Evolutionary conservation across 257 asterid species (phyloP).

Genomic region (Solanum pimpinellifolium): DNA sequence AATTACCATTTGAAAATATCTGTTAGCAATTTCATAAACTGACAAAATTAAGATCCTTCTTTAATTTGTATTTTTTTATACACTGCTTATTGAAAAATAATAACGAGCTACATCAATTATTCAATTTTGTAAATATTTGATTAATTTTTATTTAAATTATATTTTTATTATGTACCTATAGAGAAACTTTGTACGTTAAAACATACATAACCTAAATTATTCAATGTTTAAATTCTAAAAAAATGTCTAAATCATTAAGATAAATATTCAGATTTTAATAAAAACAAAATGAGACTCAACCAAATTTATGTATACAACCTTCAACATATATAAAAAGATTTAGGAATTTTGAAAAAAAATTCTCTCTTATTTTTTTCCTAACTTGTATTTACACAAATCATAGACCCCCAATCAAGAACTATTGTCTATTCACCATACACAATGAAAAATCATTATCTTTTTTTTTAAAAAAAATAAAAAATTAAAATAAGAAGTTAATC

Average conservation of each 20-base stretch:
- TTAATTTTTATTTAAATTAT: no score
- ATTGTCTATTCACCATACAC: not conserved
- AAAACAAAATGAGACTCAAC: not conserved
- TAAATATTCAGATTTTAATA: no score
- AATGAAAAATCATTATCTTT: not conserved
- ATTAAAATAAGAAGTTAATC: no score
- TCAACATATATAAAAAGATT: not conserved
- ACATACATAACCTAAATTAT: not conserved
- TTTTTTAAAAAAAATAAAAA: no score
- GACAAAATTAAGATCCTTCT: not conserved
- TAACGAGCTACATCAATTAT: not conserved
- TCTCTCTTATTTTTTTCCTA: not conserved
- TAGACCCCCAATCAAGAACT: not conserved
- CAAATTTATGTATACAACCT: not conserved
- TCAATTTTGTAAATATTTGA: no score
- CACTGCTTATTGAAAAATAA: not conserved
- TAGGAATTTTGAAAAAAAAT: not conserved
- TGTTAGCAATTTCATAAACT: not conserved
- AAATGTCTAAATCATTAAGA: not conserved
- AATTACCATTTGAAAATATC: no score
- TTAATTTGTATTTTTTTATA: no score
- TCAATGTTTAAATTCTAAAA: no score
- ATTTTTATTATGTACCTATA: no score
- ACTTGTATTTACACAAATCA: not conserved
- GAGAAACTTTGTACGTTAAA: no score